Base-by-base conservation (phyloP, 2,329 filamentous ascomycete species). In the Trichophyton rubrum region DNA sequence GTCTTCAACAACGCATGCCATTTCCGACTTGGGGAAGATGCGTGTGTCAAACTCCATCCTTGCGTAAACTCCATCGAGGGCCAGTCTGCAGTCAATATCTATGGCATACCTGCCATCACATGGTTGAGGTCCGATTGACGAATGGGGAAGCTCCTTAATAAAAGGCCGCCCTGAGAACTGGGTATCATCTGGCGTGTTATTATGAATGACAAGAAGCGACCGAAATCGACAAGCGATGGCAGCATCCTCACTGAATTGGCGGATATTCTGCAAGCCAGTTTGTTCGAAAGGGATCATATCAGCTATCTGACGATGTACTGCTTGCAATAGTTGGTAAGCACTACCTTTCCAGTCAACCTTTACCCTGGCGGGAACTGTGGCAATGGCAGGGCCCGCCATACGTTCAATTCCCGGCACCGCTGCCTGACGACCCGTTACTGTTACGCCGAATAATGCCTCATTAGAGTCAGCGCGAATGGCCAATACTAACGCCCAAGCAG, bases 201-300 rank as follows among this genome's bases (percentile, higher is more conserved):
- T 60, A 56, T 66, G 62, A 24, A 77, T 71, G 1, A 70, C 72
- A 7, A 77, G 67, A 49, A 76, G 64, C 56, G 71, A 77, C 35
- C 73, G 69, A 61, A 77, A 74, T 11, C 73, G 67, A 62, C 72
- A 77, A n/a, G 74, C 74, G 6, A 67, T 64, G 7, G 69, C 67
- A 5, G 71, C 68, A 61, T 76, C 72, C 1, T 77, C 71, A 63
- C 79, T 80, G n/a, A 83, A 68, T 27, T 73, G 71, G 62, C 80
- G 71, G 77, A 85, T 83, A 6, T 77, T 74, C 0, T 70, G 65
- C 41, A 75, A 72, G 3, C 73, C 72, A 7, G 84, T 77, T 1
- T 78, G 79, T 49, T 79, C 79, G 22, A 79, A 82, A 64, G 82
- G 82, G 77, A 84, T 82, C 61, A 83, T 73, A 41, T 81, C 70